Base-by-base conservation (phyloP, 2,329 filamentous ascomycete genomes). In the Aspergillus phoenicis region DNA sequence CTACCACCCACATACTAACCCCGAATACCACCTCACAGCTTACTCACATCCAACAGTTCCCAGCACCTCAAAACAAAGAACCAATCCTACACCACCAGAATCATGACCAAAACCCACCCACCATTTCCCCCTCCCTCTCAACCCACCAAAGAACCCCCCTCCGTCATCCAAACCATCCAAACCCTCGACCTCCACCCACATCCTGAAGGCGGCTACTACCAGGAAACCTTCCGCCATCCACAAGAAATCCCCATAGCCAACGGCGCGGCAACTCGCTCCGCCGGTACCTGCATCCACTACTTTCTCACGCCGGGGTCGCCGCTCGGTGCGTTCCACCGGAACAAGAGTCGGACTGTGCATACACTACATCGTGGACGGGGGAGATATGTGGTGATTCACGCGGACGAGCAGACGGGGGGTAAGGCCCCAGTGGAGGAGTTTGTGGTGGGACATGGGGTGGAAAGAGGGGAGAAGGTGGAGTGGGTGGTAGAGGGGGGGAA, bases 401-500 rank as follows among this genome's bases (percentile, higher is more conserved):
- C 82, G 8, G 81, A 85, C 66, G 66, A 36, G 33, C 4, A 11
- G 10, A 26, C 47, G 26, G 28, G 26, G 15, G 71, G 30, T 61
- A 80, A 80, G 61, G 83, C 83, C 48, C 75, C 80, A 15, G 73
- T 90, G n/a, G 87, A 90, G 75, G 84, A 80, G 6, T 90, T 89
- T 66, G 73, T 87, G 3, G 88, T 90, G 1, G 88, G 87, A 0
- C 79, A 78, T 11, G 77, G 88, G 69, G 75, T 89, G 5, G 78
- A 76, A 4, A 73, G 70, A 0, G 88, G 87, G 0, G 88, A 91
- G 78, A 83, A 71, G 70, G 64, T 88, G 68, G 86, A 89, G 71
- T 91, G 88, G 88, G 79, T 89, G 62, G 87, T 91, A 7, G 86
- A 89, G 57, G 87, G 88, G 0, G 87, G 85, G 4, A 85, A 86